A percentile compares a stretch with the other conserved stretches of the same genome.
phyloP scores from a whole-genome alignment of 352 stramenopile species.

The Pythium plurisporium region DNA sequence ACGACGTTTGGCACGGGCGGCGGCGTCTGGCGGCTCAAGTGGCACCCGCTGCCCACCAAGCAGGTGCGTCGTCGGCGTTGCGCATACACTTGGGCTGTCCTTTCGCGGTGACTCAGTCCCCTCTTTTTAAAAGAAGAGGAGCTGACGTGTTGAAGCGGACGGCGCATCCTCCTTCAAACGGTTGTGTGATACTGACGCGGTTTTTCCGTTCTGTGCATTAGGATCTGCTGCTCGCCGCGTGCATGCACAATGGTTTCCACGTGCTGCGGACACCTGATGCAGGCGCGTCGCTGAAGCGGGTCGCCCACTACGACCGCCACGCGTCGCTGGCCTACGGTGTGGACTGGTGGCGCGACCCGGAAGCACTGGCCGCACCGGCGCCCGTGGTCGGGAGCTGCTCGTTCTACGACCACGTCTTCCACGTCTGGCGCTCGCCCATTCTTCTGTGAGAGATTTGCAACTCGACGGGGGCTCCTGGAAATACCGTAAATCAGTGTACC shows the following conservation, averaged over 20 bases:
- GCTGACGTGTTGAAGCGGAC: not conserved
- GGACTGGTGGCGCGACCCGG: slow-evolving; percentile 67
- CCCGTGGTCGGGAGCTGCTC: slow-evolving; percentile 69
- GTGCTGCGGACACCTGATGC: slow-evolving; percentile 31
- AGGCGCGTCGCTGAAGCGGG: slow-evolving; percentile 16
- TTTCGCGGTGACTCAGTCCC: slow-evolving; percentile 19
- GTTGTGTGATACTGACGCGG: no score
- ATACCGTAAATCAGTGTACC: slow-evolving; percentile 11
- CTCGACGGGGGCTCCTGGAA: not conserved
- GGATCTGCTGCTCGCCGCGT: slow-evolving; percentile 70
- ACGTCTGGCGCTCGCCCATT: slow-evolving; percentile 47
- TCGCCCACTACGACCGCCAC: slow-evolving; percentile 49
- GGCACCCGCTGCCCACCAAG: slow-evolving; percentile 43
- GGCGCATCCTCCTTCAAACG: slow-evolving; percentile 4
- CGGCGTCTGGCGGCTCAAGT: slow-evolving; percentile 83
- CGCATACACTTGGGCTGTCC: not conserved
- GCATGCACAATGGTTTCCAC: slow-evolving; percentile 88
- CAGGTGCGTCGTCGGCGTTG: slow-evolving; percentile 33
- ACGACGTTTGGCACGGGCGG: slow-evolving; percentile 45
- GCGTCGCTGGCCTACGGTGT: slow-evolving; percentile 81
- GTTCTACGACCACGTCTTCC: slow-evolving; percentile 80
- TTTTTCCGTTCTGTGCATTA: slow-evolving; percentile 14
- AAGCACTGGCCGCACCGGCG: slow-evolving; percentile 27
- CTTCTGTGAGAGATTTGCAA: no score
- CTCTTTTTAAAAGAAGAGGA: no score